Evolutionary conservation across 2,329 filamentous ascomycete genomes (phyloP), one percentile per base, ranked within the genome.

Genomic region (Trichoderma sp.): DNA sequence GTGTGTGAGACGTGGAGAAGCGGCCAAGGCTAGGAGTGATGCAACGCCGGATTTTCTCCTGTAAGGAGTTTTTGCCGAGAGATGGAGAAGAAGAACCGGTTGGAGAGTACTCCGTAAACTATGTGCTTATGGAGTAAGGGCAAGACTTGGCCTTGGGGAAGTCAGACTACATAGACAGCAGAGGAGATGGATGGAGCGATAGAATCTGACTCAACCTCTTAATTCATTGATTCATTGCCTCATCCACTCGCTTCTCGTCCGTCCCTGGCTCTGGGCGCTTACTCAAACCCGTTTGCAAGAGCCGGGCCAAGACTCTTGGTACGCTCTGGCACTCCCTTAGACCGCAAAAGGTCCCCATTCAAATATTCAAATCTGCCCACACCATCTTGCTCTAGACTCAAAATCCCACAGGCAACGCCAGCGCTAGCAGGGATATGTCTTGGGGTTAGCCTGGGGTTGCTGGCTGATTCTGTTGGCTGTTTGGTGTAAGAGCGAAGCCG

Each of bases 301-400:
- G 64, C 64, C 51, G 43, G 43, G 58, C 57, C 57, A 70, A 70
- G 67, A n/a, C 36, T 53, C 39, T 53, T 62, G 57, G 39, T 36
- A 36, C 24, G 21, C 67, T 26, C 21, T 34, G 63, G 63, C 63
- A 56, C 30, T 11, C 43, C 32, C 63, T 66, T 61, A n/a, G 58
- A 30, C 32, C 43, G 39, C 62, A 47, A 68, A 32, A 32, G 18
- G 32, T 36, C 32, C 34, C 32, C 32, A 21, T 32, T 58, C 26
- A 24, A 60, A 6, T 53, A 18, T 36, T 15, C 34, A 36, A 18
- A 39, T 43, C 28, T 30, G 6, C 24, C 21, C 64, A 34, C 24
- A 14, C 24, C 21, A 21, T 43, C 34, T 39, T 15, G 65, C 65
- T 68, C 65, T 60, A 47, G 65, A 68, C 18, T 24, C 53, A 15